Evolutionary conservation across 2,329 filamentous ascomycete genomes (phyloP), one percentile per base, ranked within the genome.

Genomic region (Cadophora gregata): DNA sequence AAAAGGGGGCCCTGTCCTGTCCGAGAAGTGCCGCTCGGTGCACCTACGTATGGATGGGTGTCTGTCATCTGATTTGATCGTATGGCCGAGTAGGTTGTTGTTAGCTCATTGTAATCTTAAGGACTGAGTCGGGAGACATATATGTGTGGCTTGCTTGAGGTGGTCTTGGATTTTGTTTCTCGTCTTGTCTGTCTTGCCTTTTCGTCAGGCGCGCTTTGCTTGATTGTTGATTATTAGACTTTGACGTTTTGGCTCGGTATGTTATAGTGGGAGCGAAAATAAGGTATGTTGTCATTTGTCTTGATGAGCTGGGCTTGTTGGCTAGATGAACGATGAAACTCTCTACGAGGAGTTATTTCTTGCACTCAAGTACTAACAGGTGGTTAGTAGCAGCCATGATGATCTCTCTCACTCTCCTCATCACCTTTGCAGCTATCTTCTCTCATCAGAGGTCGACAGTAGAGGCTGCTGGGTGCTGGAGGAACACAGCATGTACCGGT

Each of bases 401-500:
- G 65, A 59, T 64, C 48, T 62, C 58, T 33, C 48, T 67, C 16
- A 50, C 58, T 8, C 21, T 38, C 4, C 38, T 66, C 38, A 25
- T 68, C 12, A 63, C 67, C 19, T 47, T 66, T 19, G 60, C 24
- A 2, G 48, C 38, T 8, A 14, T 66, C 12, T 38, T 68, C 29
- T 63, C 67, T 7, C 60, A 66, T 3, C 51, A 64, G 21, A 31
- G 12, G 21, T 59, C 60, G 2, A n/a, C 51, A 10, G 63, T 51
- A 45, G 33, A 16, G 24, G 67, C 69, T n/a, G 63, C 56, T n/a
- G 51, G 58, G 19, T 89, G 86, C 73, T 89, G 86, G 86, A 79
- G 83, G 66, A 75, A 86, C 63, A 84, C 83, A 1, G 74, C 80
- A 24, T 90, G 87, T 72, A 83, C 79, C 24, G 82, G 82, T 4